Evolutionary conservation across 768 basidiomycete species (phyloP).

Genomic region (Hydnomerulius pinastri): DNA sequence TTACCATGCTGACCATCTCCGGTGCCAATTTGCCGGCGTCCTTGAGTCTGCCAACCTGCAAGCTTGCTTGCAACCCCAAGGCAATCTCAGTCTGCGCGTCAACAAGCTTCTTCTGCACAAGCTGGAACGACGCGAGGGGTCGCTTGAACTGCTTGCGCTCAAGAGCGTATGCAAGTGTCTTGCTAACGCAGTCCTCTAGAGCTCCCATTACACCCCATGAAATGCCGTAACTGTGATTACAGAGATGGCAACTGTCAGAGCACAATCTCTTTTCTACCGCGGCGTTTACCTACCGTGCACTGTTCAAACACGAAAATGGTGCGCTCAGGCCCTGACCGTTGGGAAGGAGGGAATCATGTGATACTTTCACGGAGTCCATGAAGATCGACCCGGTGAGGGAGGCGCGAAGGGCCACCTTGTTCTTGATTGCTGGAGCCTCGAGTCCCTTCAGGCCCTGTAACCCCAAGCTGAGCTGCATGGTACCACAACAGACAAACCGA

Average conservation of each 20-base stretch:
- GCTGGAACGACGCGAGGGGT: constrained; percentile 92
- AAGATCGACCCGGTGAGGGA: constrained; percentile 86
- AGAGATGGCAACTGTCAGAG: background rate
- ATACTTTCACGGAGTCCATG: constrained; percentile 87
- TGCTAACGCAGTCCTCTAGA: constrained; percentile 84
- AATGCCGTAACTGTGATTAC: constrained; percentile 70
- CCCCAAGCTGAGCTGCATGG: background rate
- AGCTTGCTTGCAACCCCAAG: constrained; percentile 72
- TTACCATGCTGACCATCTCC: constrained; percentile 94
- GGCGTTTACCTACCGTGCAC: constrained; percentile 54
- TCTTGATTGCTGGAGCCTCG: constrained; percentile 83
- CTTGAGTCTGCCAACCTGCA: constrained; percentile 87
- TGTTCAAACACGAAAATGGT: constrained; percentile 93
- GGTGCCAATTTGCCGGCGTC: constrained; percentile 71
- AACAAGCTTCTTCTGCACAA: constrained; percentile 96
- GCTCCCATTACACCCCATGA: constrained; percentile 97
- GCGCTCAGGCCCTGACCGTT: constrained; percentile 75
- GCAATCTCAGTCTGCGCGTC: constrained; percentile 89
- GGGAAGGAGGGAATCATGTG: constrained; percentile 74
- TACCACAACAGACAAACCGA: background rate
- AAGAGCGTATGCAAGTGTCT: constrained; percentile 80
- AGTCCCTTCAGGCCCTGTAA: constrained; percentile 80
- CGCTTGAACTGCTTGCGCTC: constrained; percentile 89
- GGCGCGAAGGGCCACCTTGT: constrained; percentile 89
- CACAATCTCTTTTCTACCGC: too few species aligned